These are phyloP conservation scores for Talaromyces sp. DNA, from an alignment of 2,329 filamentous ascomycete species.

Conservation along the genomic window DNA sequence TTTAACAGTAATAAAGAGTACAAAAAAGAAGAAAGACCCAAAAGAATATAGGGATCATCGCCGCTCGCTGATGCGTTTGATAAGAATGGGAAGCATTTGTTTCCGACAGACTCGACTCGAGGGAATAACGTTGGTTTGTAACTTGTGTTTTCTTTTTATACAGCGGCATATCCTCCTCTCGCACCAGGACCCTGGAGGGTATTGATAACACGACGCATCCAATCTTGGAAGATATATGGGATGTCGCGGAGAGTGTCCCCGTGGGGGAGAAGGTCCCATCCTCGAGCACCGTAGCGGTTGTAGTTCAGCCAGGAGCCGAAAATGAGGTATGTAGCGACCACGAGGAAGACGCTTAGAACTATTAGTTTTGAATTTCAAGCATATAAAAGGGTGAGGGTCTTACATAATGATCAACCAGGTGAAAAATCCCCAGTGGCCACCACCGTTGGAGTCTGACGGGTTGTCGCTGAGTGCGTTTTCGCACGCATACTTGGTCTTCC, in stretches of 20 bases:
- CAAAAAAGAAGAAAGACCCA: background rate
- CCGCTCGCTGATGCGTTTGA: background rate
- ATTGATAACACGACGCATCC: slow-evolving; percentile 69
- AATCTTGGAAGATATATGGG: slow-evolving; percentile 88
- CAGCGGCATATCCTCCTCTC: slow-evolving; percentile 89
- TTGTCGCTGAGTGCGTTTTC: slow-evolving; percentile 50
- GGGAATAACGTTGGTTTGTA: background rate
- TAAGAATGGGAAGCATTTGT: background rate
- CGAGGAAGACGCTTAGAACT: slow-evolving; percentile 68
- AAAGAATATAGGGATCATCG: background rate
- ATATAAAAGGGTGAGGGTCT: slow-evolving; percentile 35
- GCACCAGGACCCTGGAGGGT: slow-evolving; percentile 78
- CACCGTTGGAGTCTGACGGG: slow-evolving; percentile 32
- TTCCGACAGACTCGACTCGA: slow-evolving; percentile 7
- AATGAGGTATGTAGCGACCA: slow-evolving; percentile 82
- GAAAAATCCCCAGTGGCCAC: slow-evolving; percentile 82
- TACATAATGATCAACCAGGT: slow-evolving; percentile 95
- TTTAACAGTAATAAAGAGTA: background rate
- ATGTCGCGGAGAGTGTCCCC: slow-evolving; percentile 87
- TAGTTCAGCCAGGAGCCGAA: slow-evolving; percentile 99
- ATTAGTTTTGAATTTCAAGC: slow-evolving; percentile 10
- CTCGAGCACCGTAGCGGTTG: slow-evolving; percentile 88
- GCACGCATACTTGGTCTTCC: slow-evolving; percentile 85
- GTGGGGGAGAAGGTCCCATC: slow-evolving; percentile 92
- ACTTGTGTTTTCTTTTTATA: slow-evolving; percentile 45